Evolutionary conservation across 169 alveolate genomes (phyloP).

Genomic region (Blepharisma undulans): DNA sequence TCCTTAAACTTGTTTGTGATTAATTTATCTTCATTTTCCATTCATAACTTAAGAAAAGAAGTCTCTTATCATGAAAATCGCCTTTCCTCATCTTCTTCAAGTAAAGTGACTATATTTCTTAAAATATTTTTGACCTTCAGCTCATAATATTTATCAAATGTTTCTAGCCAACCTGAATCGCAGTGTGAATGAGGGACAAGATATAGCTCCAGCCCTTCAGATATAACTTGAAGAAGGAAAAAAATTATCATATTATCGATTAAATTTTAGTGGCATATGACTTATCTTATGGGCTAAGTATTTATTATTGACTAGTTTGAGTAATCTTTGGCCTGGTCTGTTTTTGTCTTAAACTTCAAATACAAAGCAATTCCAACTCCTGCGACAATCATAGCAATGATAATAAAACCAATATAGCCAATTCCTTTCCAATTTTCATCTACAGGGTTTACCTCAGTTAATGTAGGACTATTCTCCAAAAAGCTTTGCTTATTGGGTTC

Average conservation of each 20-base stretch:
- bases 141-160: conserved; percentile 69
- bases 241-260: not conserved
- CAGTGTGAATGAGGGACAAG: conserved; percentile 86
- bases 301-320: not conserved
- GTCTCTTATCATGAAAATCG: conserved; percentile 80
- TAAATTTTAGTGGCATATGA: too few relatives aligned
- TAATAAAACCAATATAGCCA: not conserved
- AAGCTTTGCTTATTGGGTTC: not conserved
- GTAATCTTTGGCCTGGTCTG: not conserved
- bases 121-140: conserved; percentile 58
- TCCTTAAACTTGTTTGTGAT: conserved; percentile 47
- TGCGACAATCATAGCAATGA: not conserved
- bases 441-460: not conserved
- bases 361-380: not conserved
- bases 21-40: conserved; percentile 59
- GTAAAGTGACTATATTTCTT: conserved; percentile 54
- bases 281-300: not conserved
- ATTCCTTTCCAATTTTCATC: not conserved
- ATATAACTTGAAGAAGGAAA: not conserved
- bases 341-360: not conserved
- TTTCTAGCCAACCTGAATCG: conserved; percentile 88
- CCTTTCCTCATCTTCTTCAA: conserved; percentile 60
- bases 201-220: not conserved
- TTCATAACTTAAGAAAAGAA: conserved; percentile 84
- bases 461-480: not conserved